These are phyloP conservation scores for Mollisiaceae sp. DNA, from an alignment of 2,329 filamentous ascomycete genomes.

Conservation along the genomic window DNA sequence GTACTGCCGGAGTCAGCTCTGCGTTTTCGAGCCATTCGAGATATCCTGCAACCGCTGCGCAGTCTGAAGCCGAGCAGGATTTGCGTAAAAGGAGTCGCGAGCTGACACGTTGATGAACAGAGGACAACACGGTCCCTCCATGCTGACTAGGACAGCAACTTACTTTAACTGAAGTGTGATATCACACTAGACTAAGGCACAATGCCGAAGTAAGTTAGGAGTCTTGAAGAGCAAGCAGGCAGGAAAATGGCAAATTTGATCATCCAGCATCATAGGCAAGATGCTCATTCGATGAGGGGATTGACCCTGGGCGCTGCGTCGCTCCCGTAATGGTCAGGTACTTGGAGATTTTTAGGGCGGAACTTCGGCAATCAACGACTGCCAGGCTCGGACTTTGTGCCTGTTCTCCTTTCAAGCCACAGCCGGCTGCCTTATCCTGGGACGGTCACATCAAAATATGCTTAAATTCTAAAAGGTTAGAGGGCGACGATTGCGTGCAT, in stretches of 20 bases:
- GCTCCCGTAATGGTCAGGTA: neutral
- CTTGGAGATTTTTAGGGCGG: neutral
- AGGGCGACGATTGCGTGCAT: neutral
- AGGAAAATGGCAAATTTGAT: conserved; percentile 15
- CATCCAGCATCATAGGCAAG: conserved; percentile 19
- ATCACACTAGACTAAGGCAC: conserved; percentile 18
- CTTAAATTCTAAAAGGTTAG: neutral
- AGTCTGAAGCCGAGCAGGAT: conserved; percentile 13
- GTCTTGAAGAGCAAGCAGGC: conserved; percentile 5
- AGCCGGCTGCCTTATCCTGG: conserved; percentile 6
- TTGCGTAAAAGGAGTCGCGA: conserved; percentile 21
- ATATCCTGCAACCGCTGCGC: conserved; percentile 12
- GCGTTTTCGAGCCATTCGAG: conserved; percentile 42
- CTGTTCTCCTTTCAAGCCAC: neutral
- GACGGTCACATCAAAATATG: conserved; percentile 9
- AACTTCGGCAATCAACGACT: conserved; percentile 18
- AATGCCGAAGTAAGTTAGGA: conserved; percentile 18
- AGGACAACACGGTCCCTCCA: conserved; percentile 26
- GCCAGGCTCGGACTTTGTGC: neutral
- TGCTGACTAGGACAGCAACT: conserved; percentile 22
- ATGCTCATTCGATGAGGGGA: conserved; percentile 16
- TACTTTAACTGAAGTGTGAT: conserved; percentile 19
- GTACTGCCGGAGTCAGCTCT: conserved; percentile 43
- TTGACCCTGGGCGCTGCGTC: conserved; percentile 8
- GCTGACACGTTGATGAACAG: conserved; percentile 31